Percentiles rank a stretch among this genome's conserved stretches.
These are phyloP conservation scores for Babesia gibsoni DNA, from an alignment of 169 alveolate species.

Conservation along the genomic window DNA sequence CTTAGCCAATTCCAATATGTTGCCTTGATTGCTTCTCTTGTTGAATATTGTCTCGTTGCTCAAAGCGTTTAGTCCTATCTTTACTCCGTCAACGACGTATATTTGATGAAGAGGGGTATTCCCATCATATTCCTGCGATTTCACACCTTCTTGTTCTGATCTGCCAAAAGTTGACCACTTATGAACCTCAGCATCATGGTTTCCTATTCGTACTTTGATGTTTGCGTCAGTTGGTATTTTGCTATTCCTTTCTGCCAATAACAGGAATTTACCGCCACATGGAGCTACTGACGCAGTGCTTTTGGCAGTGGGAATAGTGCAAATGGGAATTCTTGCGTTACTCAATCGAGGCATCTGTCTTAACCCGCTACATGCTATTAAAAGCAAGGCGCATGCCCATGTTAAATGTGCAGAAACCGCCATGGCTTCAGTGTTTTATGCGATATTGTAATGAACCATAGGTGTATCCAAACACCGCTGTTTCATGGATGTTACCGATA, in stretches of 20 bases:
- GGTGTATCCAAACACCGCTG: too few relatives aligned
- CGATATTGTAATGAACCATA: too few relatives aligned
- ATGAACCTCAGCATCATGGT: too few relatives aligned
- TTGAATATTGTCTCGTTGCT: constrained; percentile 3
- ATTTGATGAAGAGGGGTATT: too few relatives aligned
- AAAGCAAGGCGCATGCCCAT: background rate
- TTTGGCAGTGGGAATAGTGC: background rate
- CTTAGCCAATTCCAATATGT: constrained; percentile 28
- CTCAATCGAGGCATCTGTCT: background rate
- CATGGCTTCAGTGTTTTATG: too few relatives aligned
- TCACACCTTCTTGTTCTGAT: too few relatives aligned
- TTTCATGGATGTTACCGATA: too few relatives aligned
- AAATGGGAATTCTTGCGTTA: background rate
- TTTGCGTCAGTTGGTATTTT: too few relatives aligned
- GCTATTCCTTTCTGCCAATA: constrained; percentile 1
- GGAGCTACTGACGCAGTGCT: background rate
- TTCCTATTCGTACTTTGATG: too few relatives aligned
- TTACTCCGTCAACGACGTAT: background rate
- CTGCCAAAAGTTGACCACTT: too few relatives aligned
- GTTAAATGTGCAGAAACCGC: background rate
- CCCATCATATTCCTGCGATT: too few relatives aligned
- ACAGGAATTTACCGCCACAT: background rate
- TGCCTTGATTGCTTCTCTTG: constrained; percentile 6
- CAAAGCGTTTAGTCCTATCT: constrained; percentile 8
- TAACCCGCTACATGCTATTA: background rate